Base-by-base conservation (phyloP, 78 protist species). In the Paulinella micropora region DNA sequence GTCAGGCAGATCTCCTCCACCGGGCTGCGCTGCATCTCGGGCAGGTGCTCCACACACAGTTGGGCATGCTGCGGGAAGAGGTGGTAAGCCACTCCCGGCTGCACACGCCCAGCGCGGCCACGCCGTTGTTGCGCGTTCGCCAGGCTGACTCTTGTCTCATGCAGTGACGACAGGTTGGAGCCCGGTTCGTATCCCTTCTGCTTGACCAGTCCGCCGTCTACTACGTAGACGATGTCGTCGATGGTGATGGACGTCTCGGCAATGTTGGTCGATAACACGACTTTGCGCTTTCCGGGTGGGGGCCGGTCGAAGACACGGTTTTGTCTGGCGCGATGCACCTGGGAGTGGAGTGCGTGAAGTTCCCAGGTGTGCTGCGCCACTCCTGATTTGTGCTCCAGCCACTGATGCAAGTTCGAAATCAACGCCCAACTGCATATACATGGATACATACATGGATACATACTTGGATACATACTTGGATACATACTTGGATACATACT, bases 191-290 rank as follows among this genome's bases (percentile, higher is more conserved):
- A 94, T 0, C 79, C 88, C n/a, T 39, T 39, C 29, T 34, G 77
- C 38, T 88, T 86, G 35, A 40, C 83, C 34, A 69, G 89, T 37
- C 92, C 92, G 37, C 91, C 89, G 91, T 98, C 99, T 64, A 98
- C 92, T 3, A 98, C 99, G 89, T 91, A 98, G 39, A 96, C 93
- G 40, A 98, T 95, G 37, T 96, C 97, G 90, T 96, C 97, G 77
- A 97, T 95, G 9, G 99, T 97, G 34, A 97, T 92, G 37, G 98
- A 93, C 1, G 98, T 97, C 89, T 97, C 98, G 37, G 99, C 99
- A 86, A 97, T 97, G 94, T 96, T 97, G 29, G 99, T 97, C 29
- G 99, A 98, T 39, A 97, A 64, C 4, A 98, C 97, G 0, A 97
- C 97, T 92, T 98, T 97, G 77, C 98, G 90, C 1, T 96, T 92